A percentile compares a stretch with the other conserved stretches of the same genome.
Conservation (phyloP, 2,329 filamentous ascomycete species). For the Botryotinia calthae region DNA sequence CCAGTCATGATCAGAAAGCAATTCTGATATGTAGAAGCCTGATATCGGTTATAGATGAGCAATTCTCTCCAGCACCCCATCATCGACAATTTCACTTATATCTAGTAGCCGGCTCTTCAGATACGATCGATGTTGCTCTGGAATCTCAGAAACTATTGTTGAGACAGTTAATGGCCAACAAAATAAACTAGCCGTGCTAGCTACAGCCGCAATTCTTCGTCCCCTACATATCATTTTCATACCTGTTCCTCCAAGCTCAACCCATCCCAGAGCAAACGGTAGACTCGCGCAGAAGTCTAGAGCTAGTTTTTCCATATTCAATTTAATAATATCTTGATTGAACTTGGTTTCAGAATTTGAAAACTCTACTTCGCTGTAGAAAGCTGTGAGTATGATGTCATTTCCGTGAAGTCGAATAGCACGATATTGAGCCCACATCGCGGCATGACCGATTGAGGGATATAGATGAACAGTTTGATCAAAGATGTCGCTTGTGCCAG, state of each 20-base stretch:
- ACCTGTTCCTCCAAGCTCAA: neutral
- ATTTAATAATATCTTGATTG: neutral
- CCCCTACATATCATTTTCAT: neutral
- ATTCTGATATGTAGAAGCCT: neutral
- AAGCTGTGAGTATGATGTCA: neutral
- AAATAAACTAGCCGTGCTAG: neutral
- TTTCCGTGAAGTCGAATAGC: neutral
- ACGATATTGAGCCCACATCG: neutral
- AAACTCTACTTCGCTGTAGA: neutral
- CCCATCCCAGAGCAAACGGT: neutral
- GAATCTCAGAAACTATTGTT: neutral
- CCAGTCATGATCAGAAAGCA: neutral
- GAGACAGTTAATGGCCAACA: neutral
- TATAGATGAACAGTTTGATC: neutral
- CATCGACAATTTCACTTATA: neutral
- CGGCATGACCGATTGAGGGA: neutral
- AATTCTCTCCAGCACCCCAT: neutral
- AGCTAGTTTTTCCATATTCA: neutral
- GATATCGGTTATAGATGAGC: neutral
- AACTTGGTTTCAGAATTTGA: neutral
- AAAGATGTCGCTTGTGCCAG: neutral
- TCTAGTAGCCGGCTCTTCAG: neutral
- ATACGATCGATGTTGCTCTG: neutral
- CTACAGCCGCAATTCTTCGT: neutral
- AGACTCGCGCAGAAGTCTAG: neutral